Base-by-base conservation (phyloP, 257 asterid genomes). In the Ophiorrhiza pumila region DNA sequence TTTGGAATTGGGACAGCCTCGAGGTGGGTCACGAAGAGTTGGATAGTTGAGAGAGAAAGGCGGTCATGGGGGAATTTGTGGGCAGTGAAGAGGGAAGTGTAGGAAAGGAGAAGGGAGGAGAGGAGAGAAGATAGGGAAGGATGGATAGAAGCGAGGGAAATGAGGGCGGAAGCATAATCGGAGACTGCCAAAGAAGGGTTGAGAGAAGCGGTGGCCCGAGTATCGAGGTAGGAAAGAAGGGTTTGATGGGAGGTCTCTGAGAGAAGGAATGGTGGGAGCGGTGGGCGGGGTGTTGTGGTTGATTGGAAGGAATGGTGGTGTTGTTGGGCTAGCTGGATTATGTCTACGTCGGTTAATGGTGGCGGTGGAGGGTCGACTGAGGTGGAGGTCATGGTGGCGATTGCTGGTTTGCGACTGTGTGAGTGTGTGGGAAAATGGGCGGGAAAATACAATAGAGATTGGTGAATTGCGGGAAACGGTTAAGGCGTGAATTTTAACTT, bases 251-350 rank as follows among this genome's bases (percentile, higher is more conserved):
- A 87, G 74, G 88, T 72, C 62, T 72, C 80, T 13, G 83, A 75
- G 71, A 87, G 91, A 70, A 88, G 89, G 77, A 85, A 84, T 23
- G 89, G 82, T 11, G 93, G 95, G 53, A 84, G 87, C 2, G 22
- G 41, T 53, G 39, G 25, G 25, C 78, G 37, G 5, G 74, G 23
- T 10, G 58, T 32, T 73, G 69, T 32, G 50, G 76, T 50, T 50
- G 79, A 6, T 23, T 82, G 85, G 71, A 86, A 76, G 82, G 87
- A 78, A 74, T 69, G 50, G 61, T 77, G 56, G 65, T 63, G 78
- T 55, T 82, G 65, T 57, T 82, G 83, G 18, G 97, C 94, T 73
- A 89, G 81, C 34, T 85, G 81, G 76, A 89, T 77, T 63, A 87
- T 87, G 50, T 91, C 97, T 27, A 41, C 8, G 80, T 85, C 97